phyloP scores from a whole-genome alignment of 129 eudicot species.

The carrot (Daucus carota) region DH1_v3.0 NC_030384.2:32207501-32208000 shows the following conservation, averaged over 20 bases:
- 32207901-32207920: conserved; percentile 31
- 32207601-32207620: conserved; percentile 33
- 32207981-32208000: conserved; percentile 7
- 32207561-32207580: not conserved
- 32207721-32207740: conserved; percentile 34
- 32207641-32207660: conserved; percentile 70
- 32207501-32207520: not conserved
- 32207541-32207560: not conserved
- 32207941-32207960: conserved; percentile 5
- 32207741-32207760: conserved; percentile 26
- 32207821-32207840: conserved; percentile 20
- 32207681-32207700: conserved; percentile 48
- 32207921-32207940: conserved; percentile 14
- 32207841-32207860: conserved; percentile 30
- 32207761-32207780: conserved; percentile 20
- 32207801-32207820: conserved; percentile 15
- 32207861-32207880: conserved; percentile 47
- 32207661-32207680: conserved; percentile 52
- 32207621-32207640: conserved; percentile 59
- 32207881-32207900: conserved; percentile 24
- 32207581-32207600: conserved; percentile 45
- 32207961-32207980: conserved; percentile 27
- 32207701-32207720: conserved; percentile 61
- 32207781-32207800: conserved; percentile 24
- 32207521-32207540: not conserved